Conservation (phyloP, 371 early-diverging fungal species). For the Mucor piriformis region DNA sequence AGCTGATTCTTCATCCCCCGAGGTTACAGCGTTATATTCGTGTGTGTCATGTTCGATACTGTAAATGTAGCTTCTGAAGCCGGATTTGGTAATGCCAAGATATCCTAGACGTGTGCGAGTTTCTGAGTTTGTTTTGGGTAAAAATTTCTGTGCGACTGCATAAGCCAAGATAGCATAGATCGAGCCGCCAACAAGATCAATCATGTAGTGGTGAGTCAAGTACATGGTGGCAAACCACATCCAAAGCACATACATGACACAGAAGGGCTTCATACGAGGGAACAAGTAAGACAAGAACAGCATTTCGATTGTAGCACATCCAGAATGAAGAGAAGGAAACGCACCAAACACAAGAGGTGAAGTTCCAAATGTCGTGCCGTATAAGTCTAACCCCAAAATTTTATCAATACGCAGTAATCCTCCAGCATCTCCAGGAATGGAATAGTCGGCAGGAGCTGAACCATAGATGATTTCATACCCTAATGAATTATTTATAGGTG, state of each 20-base stretch:
- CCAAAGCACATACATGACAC: slow-evolving; percentile 62
- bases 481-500: slow-evolving; percentile 17
- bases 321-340: slow-evolving; percentile 77
- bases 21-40: slow-evolving; percentile 15
- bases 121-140: slow-evolving; percentile 30
- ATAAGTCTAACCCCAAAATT: slow-evolving; percentile 66
- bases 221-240: slow-evolving; percentile 83
- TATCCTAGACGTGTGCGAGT: slow-evolving; percentile 41
- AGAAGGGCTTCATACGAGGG: slow-evolving; percentile 54
- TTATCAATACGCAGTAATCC: slow-evolving; percentile 73
- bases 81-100: slow-evolving; percentile 31
- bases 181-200: slow-evolving; percentile 75
- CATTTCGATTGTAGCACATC: slow-evolving; percentile 69
- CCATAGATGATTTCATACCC: slow-evolving; percentile 69
- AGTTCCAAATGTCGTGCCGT: slow-evolving; percentile 67
- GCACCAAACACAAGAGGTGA: slow-evolving; percentile 82
- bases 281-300: slow-evolving; percentile 58
- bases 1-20: slow-evolving; percentile 2
- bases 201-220: slow-evolving; percentile 74
- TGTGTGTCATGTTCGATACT: slow-evolving; percentile 31
- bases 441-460: slow-evolving; percentile 64
- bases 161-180: slow-evolving; percentile 66
- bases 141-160: slow-evolving; percentile 39
- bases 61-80: slow-evolving; percentile 24
- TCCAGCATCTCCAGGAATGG: slow-evolving; percentile 74